These are phyloP conservation scores for Mycena polygramma DNA, from an alignment of 768 basidiomycete species.

Conservation along the genomic window DNA sequence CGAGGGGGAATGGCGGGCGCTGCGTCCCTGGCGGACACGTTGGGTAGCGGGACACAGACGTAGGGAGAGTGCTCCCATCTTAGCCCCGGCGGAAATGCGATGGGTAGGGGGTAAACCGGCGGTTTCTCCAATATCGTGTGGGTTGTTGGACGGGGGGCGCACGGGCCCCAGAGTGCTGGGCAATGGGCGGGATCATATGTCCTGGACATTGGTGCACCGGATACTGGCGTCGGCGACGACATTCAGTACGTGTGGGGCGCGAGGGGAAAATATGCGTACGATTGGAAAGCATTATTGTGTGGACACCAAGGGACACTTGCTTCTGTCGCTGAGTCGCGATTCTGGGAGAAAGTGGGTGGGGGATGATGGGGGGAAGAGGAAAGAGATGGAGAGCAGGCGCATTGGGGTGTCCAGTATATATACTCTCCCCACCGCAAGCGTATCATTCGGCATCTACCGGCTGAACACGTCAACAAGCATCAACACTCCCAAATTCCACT, in stretches of 20 bases:
- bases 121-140: background rate
- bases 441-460: background rate
- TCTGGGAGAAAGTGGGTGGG: background rate
- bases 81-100: background rate
- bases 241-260: background rate
- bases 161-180: background rate
- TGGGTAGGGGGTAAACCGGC: background rate
- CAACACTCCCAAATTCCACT: too few relatives aligned
- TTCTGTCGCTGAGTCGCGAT: background rate
- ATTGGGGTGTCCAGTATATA: background rate
- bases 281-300: background rate
- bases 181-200: background rate
- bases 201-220: background rate
- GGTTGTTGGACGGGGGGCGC: background rate
- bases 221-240: conserved; percentile 5
- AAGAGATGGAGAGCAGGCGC: background rate
- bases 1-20: background rate
- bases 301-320: background rate
- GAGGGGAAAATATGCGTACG: background rate
- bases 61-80: conserved; percentile 4
- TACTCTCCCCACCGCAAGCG: background rate
- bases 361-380: background rate
- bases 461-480: conserved; percentile 6
- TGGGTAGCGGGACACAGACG: background rate
- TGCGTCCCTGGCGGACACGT: background rate